Percentiles rank a stretch among this genome's conserved stretches.
Conservation (phyloP, 345 rosid species). For the Triadica sebifera region DNA sequence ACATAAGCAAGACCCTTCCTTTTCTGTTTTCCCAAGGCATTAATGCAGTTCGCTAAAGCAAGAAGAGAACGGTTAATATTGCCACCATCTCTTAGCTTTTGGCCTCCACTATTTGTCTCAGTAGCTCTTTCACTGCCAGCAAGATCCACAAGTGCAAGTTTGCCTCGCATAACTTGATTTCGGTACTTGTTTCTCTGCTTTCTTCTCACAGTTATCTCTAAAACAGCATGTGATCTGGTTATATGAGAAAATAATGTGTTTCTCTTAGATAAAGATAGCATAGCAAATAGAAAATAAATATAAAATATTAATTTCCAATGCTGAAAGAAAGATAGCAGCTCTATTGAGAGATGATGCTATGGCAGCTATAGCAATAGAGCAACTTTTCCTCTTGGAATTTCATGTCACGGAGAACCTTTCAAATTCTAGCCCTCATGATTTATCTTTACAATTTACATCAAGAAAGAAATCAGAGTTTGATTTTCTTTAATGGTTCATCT, state of each 20-base stretch:
- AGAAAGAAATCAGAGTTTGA: background rate
- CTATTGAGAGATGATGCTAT: background rate
- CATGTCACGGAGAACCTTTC: background rate
- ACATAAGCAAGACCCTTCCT: conserved; percentile 97
- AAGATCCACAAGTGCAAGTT: conserved; percentile 98
- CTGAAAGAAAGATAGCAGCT: background rate
- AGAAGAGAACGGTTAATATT: conserved; percentile 89
- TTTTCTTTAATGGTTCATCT: background rate
- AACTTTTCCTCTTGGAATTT: background rate
- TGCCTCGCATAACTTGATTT: conserved; percentile 78
- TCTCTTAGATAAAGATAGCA: background rate
- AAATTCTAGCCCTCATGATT: background rate
- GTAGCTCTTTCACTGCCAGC: conserved; percentile 99
- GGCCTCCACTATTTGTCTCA: conserved; percentile 87
- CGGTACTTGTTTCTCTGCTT: conserved; percentile 65
- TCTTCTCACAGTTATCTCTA: conserved; percentile 84
- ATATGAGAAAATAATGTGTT: background rate
- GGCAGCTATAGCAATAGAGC: background rate
- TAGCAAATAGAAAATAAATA: background rate
- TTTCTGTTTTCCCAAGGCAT: conserved; percentile 90
- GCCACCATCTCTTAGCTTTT: conserved; percentile 94
- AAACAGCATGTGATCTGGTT: conserved; percentile 85
- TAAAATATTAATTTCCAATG: background rate
- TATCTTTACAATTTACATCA: background rate
- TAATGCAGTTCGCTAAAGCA: conserved; percentile 94